phyloP scores from a whole-genome alignment of 768 basidiomycete species.

The Termitomyces heimii region DNA sequence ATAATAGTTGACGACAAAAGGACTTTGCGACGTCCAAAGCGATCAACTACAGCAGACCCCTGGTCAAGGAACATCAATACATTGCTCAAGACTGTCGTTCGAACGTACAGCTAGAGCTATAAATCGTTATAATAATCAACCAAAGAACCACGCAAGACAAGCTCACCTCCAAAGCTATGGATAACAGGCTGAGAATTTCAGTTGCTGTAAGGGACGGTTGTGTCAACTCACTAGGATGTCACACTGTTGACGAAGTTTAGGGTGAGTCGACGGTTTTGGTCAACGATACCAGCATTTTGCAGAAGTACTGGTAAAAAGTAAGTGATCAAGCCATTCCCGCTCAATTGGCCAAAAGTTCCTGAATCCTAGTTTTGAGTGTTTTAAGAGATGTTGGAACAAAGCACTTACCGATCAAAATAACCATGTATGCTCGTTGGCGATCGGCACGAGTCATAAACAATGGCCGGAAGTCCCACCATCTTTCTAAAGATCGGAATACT shows the following conservation, averaged over 20 bases:
- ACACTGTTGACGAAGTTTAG: slow-evolving; percentile 48
- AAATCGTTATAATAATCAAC: too few relatives aligned
- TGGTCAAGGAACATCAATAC: slow-evolving; percentile 6
- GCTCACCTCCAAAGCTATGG: slow-evolving; percentile 30
- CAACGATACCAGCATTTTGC: slow-evolving; percentile 41
- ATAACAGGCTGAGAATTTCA: not conserved
- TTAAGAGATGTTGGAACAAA: not conserved
- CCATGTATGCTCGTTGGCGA: slow-evolving; percentile 44
- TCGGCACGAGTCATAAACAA: slow-evolving; percentile 40
- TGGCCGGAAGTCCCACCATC: slow-evolving; percentile 51
- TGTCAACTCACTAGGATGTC: slow-evolving; percentile 36
- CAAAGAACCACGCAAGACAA: not conserved
- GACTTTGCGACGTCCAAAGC: slow-evolving; percentile 40
- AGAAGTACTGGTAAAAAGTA: slow-evolving; percentile 43
- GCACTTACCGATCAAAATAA: slow-evolving; percentile 38
- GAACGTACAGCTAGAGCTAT: slow-evolving; percentile 1
- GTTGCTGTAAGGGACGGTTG: not conserved
- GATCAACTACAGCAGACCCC: slow-evolving; percentile 43
- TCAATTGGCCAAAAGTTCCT: slow-evolving; percentile 35
- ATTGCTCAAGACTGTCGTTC: not conserved
- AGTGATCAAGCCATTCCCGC: slow-evolving; percentile 44
- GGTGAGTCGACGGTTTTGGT: slow-evolving; percentile 32
- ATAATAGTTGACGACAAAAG: slow-evolving; percentile 32
- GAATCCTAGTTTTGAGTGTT: not conserved
- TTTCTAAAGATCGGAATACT: slow-evolving; percentile 19